Percentiles rank a stretch among this genome's conserved stretches.
Conservation (phyloP, 306 rosid genomes). For the Castanea mollissima region DNA sequence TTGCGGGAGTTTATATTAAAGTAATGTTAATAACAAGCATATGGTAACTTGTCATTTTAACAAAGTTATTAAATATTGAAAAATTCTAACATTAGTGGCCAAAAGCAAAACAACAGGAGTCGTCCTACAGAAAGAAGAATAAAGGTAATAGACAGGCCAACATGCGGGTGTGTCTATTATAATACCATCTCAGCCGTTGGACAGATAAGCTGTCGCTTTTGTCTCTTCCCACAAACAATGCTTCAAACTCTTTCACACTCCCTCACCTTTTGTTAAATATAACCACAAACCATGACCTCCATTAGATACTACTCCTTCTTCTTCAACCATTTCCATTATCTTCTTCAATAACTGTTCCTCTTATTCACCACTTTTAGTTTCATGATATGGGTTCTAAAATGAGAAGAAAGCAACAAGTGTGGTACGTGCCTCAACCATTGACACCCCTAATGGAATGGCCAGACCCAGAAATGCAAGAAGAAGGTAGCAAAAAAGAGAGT, state of each 20-base stretch:
- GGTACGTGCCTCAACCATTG: slow-evolving; percentile 79
- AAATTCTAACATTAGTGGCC: too few species aligned
- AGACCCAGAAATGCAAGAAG: slow-evolving; percentile 83
- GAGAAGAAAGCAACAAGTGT: slow-evolving; percentile 60
- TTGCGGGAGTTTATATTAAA: too few species aligned
- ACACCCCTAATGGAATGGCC: slow-evolving; percentile 96
- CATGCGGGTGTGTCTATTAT: slow-evolving; percentile 56
- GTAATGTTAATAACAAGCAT: too few species aligned
- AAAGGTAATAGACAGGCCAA: slow-evolving; percentile 82
- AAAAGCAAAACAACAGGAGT: slow-evolving; percentile 41
- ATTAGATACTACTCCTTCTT: slow-evolving; percentile 16
- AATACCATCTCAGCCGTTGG: slow-evolving; percentile 53
- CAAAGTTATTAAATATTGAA: too few species aligned
- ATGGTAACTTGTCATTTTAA: too few species aligned
- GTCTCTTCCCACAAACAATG: slow-evolving; percentile 36
- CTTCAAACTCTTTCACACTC: slow-evolving; percentile 7
- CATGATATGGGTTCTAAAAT: slow-evolving; percentile 60
- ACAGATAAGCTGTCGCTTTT: slow-evolving; percentile 70
- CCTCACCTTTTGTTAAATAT: not conserved
- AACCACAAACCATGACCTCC: slow-evolving; percentile 13
- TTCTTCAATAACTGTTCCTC: not conserved
- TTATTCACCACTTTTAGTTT: not conserved
- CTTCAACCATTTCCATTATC: not conserved
- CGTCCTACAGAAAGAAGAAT: slow-evolving; percentile 53
- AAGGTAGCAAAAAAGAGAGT: slow-evolving; percentile 76